Evolutionary conservation across 495 filamentous ascomycete genomes (phyloP).

Genomic region (Xylaria palmicola): DNA sequence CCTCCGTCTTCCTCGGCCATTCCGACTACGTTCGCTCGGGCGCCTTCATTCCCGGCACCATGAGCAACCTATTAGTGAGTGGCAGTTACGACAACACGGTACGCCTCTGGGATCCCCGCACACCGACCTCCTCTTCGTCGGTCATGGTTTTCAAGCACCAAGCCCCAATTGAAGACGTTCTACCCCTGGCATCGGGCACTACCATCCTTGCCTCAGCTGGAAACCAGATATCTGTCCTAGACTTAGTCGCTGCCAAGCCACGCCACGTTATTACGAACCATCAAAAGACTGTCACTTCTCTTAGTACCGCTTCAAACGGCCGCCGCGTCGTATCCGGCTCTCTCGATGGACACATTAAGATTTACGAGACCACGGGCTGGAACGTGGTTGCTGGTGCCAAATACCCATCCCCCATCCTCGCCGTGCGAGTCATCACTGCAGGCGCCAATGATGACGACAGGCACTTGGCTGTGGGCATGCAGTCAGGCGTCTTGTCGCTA

Average conservation of each 20-base stretch:
- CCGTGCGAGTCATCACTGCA: slow-evolving; percentile 69
- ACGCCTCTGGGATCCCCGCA: slow-evolving; percentile 86
- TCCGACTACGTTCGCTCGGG: slow-evolving; percentile 87
- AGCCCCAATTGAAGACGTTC: slow-evolving; percentile 78
- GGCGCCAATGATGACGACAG: slow-evolving; percentile 69
- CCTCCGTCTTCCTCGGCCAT: slow-evolving; percentile 80
- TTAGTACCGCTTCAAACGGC: slow-evolving; percentile 72
- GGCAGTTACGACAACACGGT: slow-evolving; percentile 95
- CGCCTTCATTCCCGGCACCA: slow-evolving; percentile 77
- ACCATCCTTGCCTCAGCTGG: slow-evolving; percentile 82
- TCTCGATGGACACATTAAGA: slow-evolving; percentile 93
- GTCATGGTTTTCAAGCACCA: slow-evolving; percentile 92
- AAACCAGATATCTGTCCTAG: slow-evolving; percentile 88
- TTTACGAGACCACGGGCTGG: slow-evolving; percentile 90
- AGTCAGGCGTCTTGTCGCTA: slow-evolving; percentile 83
- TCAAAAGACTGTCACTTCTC: slow-evolving; percentile 92
- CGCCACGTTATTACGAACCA: slow-evolving; percentile 85
- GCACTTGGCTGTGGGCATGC: slow-evolving; percentile 91
- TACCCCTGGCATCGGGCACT: slow-evolving; percentile 83
- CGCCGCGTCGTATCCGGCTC: slow-evolving; percentile 80
- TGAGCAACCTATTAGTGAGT: slow-evolving; percentile 72
- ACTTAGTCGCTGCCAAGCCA: slow-evolving; percentile 88
- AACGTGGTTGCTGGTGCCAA: slow-evolving; percentile 89
- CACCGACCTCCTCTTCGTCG: slow-evolving; percentile 56
- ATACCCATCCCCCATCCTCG: slow-evolving; percentile 86